Evolutionary conservation across 768 basidiomycete species (phyloP).

Genomic region (Leccinum rimulosum): DNA sequence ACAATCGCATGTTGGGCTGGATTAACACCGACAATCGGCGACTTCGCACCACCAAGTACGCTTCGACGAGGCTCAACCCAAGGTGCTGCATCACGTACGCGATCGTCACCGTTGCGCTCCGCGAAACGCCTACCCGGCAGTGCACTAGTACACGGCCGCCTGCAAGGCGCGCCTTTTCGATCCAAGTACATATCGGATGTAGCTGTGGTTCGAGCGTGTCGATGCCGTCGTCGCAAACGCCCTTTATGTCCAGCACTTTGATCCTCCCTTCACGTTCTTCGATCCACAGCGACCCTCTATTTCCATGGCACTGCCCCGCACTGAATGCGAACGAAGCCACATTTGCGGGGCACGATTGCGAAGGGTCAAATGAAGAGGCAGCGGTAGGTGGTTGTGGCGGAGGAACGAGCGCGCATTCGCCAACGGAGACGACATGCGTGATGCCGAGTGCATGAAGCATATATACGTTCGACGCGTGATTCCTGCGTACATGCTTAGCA

Average conservation of each 20-base stretch:
- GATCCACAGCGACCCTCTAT: constrained; percentile 78
- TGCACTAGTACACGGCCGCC: constrained; percentile 94
- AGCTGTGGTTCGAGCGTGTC: constrained; percentile 90
- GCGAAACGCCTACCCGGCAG: constrained; percentile 97
- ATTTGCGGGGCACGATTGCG: background rate
- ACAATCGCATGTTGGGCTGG: constrained; percentile 93
- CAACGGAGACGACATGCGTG: constrained; percentile 95
- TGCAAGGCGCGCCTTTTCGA: constrained; percentile 75
- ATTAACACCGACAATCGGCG: constrained; percentile 86
- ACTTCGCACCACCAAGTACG: constrained; percentile 90
- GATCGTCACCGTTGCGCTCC: constrained; percentile 93
- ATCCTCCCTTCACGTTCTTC: constrained; percentile 89
- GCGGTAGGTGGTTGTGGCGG: constrained; percentile 47
- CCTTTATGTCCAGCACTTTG: constrained; percentile 88
- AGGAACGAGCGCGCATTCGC: constrained; percentile 88
- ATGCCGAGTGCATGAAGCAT: constrained; percentile 97
- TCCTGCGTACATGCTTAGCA: constrained; percentile 43
- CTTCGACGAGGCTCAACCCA: constrained; percentile 80
- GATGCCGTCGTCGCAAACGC: constrained; percentile 94
- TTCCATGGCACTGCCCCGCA: constrained; percentile 44
- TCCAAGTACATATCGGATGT: constrained; percentile 88
- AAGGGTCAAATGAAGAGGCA: background rate
- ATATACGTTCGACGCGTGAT: constrained; percentile 90
- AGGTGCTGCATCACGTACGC: constrained; percentile 97
- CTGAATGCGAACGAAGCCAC: constrained; percentile 30